These are phyloP conservation scores for Parsonsia alboflavescens DNA, from an alignment of 257 asterid genomes.

Conservation along the genomic window DNA sequence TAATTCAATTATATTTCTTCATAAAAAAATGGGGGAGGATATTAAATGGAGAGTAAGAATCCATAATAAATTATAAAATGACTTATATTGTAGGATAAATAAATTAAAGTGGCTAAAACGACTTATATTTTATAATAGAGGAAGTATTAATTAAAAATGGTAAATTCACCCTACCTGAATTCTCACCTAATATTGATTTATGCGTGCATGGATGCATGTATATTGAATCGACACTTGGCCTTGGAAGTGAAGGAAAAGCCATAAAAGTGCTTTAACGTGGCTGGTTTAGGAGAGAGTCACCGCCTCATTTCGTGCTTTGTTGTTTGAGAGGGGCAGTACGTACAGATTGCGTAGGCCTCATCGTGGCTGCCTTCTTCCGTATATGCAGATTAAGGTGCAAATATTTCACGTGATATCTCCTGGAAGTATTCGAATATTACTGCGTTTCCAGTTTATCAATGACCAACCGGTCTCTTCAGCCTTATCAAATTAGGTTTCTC, in stretches of 20 bases:
- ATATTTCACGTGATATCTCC: constrained; percentile 12
- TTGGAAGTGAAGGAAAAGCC: background rate
- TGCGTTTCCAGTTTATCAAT: background rate
- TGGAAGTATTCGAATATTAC: background rate
- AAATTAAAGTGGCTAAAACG: too few species aligned
- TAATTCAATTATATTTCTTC: too few species aligned
- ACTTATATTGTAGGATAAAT: too few species aligned
- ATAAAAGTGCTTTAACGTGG: constrained; percentile 15
- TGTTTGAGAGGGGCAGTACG: background rate
- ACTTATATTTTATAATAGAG: too few species aligned
- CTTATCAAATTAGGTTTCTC: background rate
- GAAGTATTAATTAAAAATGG: too few species aligned
- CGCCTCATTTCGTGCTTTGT: background rate
- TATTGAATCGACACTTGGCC: constrained; percentile 13
- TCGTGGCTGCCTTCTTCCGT: background rate
- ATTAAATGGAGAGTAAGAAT: too few species aligned
- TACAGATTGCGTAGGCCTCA: background rate
- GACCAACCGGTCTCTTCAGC: background rate
- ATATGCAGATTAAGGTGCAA: background rate
- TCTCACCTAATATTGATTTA: too few species aligned
- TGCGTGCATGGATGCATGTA: too few species aligned
- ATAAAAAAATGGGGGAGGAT: too few species aligned
- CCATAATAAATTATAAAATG: too few species aligned
- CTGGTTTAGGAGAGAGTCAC: background rate
- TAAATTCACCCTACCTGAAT: background rate